Evolutionary conservation across 1,139 yeast species (phyloP), one percentile per base, ranked within the genome.

Genomic region (Candida pseudoviswanathii): DNA sequence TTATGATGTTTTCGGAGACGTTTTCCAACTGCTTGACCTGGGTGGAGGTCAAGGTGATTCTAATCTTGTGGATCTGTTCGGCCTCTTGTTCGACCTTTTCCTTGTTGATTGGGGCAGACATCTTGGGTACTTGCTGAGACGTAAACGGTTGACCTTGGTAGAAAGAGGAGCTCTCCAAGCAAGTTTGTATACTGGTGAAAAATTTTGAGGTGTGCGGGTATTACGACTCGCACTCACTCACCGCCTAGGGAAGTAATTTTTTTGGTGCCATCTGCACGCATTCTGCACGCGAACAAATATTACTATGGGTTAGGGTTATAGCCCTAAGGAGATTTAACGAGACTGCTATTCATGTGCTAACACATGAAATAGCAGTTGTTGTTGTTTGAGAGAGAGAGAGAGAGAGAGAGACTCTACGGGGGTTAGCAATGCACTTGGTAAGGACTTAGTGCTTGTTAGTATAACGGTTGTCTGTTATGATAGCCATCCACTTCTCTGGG

Each of bases 31-130:
- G 96, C 87, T 91, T 91, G 73, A 94, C 97, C 84, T 94, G 91
- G 85, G 97, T 90, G 66, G 99, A 94, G 75, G 96, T 91, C 83
- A 95, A 86, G 75, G 98, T 92, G 82, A 95, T 92, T 86, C 99
- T 91, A 84, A 95, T 92, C 87, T 94, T 92, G 86, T 88, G 91
- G 84, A 89, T 81, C 74, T 85, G 85, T 75, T 84, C 86, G 75
- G 83, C 89, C 74, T 82, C 88, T 75, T 84, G 89, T 50, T 56
- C 57, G 64, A 72, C 77, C 70, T 81, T 81, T 82, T 89, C 94
- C 84, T 90, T 90, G 81, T 84, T 86, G 70, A 82, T 76, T 65
- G 75, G 79, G 76, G 86, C 87, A 75, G 94, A 85, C 94, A 87
- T 87, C 66, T 62, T 68, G 60, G 27, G 70, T 67, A 73, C n/a